Evolutionary conservation across 169 alveolate genomes (phyloP).

Genomic region (Eimeria praecox): DNA sequence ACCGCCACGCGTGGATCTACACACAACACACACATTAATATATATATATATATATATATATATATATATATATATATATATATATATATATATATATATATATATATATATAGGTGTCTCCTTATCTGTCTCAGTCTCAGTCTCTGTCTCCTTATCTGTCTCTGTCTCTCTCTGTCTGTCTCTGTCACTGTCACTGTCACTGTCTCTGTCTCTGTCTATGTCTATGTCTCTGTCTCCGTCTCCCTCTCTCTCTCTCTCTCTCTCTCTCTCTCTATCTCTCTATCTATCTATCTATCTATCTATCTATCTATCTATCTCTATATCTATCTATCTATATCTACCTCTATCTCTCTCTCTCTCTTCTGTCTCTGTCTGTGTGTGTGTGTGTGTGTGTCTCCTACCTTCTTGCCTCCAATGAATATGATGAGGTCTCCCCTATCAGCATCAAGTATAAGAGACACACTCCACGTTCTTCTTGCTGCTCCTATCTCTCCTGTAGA

Average conservation of each 20-base stretch:
- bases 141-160: not conserved
- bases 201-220: too few species aligned
- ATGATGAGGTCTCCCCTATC: not conserved
- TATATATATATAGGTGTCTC: not conserved
- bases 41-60: not conserved
- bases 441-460: slow-evolving; percentile 18
- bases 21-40: not conserved
- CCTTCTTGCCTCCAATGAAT: slow-evolving; percentile 20
- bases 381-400: not conserved
- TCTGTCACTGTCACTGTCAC: too few species aligned
- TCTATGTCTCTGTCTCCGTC: not conserved
- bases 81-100: not conserved
- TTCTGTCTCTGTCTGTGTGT: not conserved
- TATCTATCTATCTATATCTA: not conserved
- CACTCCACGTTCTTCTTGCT: not conserved
- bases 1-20: slow-evolving; percentile 42
- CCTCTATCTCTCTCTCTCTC: not conserved
- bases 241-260: not conserved
- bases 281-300: too few species aligned
- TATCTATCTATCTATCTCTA: too few species aligned
- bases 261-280: too few species aligned
- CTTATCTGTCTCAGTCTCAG: not conserved
- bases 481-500: slow-evolving; percentile 15
- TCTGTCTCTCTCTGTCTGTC: too few species aligned
- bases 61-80: not conserved